Evolutionary conservation across 176 grass and related monocot species (phyloP), one percentile per base, ranked within the genome.

Genomic region (Cymbopogon citratus): DNA sequence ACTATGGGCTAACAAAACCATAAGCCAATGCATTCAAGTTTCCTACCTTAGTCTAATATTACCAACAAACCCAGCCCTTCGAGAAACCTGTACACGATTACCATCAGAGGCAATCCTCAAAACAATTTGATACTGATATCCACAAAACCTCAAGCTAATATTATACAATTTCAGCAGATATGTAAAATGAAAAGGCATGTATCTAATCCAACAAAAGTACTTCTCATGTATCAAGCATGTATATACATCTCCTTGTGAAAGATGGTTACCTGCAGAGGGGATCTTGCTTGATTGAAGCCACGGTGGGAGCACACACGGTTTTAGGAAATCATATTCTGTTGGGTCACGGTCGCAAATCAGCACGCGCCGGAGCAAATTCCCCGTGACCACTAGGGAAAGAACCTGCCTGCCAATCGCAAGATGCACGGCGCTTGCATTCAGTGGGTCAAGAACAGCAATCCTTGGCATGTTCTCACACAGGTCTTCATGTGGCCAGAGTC

Each of bases 251-350:
- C 24, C 28, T 56, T 35, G 31, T n/a, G 29, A 38, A 72, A 79
- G 12, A 65, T 7, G 6, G 60, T 71, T 1, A 73, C 80, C 80
- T 82, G 79, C 16, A 81, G 68, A 61, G n/a, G 80, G 68, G 6
- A 85, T 63, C 41, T 12, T 48, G 63, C 48, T 75, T 19, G 71
- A 81, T 45, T 16, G 62, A 69, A 81, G 85, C 85, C 78, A 87
- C 1, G 71, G 35, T 15, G 77, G 77, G 51, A 86, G 48, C 49
- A 75, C 19, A 26, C 77, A 75, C 2, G 70, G 61, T 11, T 43
- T 65, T 1, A 74, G 64, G 35, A 59, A 25, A 11, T 2, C 38
- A 45, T 6, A 11, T 12, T 5, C 4, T n/a, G 2, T 0, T 24
- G 4, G 9, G 14, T 8, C 0, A 40, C 21, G 8, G 21, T 31